Base-by-base conservation (phyloP, 2,329 filamentous ascomycete species). In the Paracoccidioides lutzii region DNA sequence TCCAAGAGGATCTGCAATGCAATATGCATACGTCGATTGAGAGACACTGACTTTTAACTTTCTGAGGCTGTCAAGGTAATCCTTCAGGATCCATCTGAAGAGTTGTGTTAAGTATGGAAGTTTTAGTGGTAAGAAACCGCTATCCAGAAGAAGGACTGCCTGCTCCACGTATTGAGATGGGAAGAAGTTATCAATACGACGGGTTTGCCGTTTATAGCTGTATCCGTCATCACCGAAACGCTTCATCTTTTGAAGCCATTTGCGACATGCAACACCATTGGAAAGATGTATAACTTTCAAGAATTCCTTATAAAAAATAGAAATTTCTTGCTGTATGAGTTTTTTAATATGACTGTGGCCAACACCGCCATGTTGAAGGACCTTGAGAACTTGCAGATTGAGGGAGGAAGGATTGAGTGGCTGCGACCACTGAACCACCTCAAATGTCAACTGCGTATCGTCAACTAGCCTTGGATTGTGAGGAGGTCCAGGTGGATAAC, bases 1-100 rank as follows among this genome's bases (percentile, higher is more conserved):
- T 0, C 72, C 73, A 2, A 71, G 68, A 0, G 77, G 79, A 64
- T 84, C 81, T 1, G 79, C 77, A 12, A 84, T 71, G 15, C 81
- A 82, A 57, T 75, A 77, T 0, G 80, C 70, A 60, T 74, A 77
- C 0, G 80, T 79, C 0, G 80, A 80, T 15, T 73, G 69, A 0
- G 71, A 69, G 1, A 82, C 66, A 7, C 71, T 70, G 15, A 82
- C 74, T 33, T 72, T 71, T 10, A 81, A 63, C 15, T 75, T 73
- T 5, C 75, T 66, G 12, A 77, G 70, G 55, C 75, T 71, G 3
- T 70, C 59, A 22, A 79, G 69, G 52, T 73, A 68, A 4, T 65
- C 58, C 6, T 60, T 63, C 2, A 80, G 63, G 32, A 73, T 71
- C 2, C 62, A 65, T 2, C 67, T 62, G 0, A 78, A 60, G 3